Evolutionary conservation across 31 red algal species (phyloP), one percentile per base, ranked within the genome.

Genomic region (Asparagopsis taxiformis): DNA sequence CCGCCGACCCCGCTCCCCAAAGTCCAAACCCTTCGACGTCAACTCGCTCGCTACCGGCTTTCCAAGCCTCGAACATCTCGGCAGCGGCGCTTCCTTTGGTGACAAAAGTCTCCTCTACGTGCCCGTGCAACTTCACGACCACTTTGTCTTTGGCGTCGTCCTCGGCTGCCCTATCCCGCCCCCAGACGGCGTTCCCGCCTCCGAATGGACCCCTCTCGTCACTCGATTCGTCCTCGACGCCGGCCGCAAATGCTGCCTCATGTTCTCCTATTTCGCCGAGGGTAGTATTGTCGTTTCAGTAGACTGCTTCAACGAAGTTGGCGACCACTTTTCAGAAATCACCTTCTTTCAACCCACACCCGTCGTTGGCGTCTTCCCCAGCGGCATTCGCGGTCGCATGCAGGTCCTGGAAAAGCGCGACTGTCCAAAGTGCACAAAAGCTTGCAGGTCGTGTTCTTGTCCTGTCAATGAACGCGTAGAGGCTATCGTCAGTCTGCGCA

Each of bases 291-390:
- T 57, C 15, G 69, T 73, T 3, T 24, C 39, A 6, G 69, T 73
- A 3, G 69, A 73, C 38, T 73, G 69, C 54, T 73, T 73, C 54
- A 53, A 73, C 19, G 69, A 36, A 20, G 69, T 73, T 29, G 69
- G 69, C 53, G 69, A 73, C 38, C 69, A 73, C 51, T 73, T 73
- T n/a, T 37, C 31, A 13, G 69, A 73, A 6, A 57, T 73, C 30
- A 73, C 69, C 28, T 73, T 73, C 54, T 73, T 73, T 52, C 52
- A 73, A 52, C 69, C 69, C 51, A 73, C 69, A 19, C 69, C 69
- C 4, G 69, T 73, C 2, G 69, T 73, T 2, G 69, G 69, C 19
- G 69, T 54, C 8, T 73, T 73, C 15, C 69, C 69, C 7, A 49
- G 69, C 51, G 69, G 53, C 31, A 73, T 73, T 43, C 49, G 69